Evolutionary conservation across 768 basidiomycete species (phyloP).

Genomic region (Psilocybe azurescens): DNA sequence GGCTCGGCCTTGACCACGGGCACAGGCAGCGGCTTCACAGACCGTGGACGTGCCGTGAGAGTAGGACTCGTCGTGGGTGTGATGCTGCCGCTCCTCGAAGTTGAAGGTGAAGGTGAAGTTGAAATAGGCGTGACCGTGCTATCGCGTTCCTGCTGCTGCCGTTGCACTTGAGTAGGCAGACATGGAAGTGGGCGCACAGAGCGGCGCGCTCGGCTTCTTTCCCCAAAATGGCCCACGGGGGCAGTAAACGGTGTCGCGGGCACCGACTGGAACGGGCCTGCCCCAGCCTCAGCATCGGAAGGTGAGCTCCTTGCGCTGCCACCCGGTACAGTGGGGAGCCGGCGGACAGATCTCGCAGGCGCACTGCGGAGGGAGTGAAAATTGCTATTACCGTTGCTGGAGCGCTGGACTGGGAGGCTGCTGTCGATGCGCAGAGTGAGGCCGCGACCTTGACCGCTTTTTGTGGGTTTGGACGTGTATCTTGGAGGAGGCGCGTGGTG

Average conservation of each 20-base stretch:
- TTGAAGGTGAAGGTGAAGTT: not conserved
- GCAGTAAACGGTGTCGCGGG: not conserved
- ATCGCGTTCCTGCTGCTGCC: no score
- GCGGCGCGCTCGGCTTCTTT: not conserved
- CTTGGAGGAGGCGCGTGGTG: not conserved
- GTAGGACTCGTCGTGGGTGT: not conserved
- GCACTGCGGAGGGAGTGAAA: conserved; percentile 21
- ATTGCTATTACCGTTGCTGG: conserved; percentile 6
- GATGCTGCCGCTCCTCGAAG: not conserved
- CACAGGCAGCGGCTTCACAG: conserved; percentile 11
- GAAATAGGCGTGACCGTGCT: not conserved
- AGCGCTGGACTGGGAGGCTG: no score
- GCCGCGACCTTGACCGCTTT: not conserved
- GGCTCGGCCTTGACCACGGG: not conserved
- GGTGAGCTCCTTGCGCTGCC: conserved; percentile 10
- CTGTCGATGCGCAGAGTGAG: conserved; percentile 21
- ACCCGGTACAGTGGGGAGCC: conserved; percentile 11
- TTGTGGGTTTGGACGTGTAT: no score
- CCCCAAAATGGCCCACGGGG: not conserved
- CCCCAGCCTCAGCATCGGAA: not conserved
- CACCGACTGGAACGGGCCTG: not conserved
- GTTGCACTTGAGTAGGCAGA: not conserved
- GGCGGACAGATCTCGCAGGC: conserved; percentile 15
- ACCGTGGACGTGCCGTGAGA: not conserved
- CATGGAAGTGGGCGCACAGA: conserved; percentile 4